These are phyloP conservation scores for Platanthera zijinensis DNA, from an alignment of 106 monocot genomes.

Conservation along the genomic window DNA sequence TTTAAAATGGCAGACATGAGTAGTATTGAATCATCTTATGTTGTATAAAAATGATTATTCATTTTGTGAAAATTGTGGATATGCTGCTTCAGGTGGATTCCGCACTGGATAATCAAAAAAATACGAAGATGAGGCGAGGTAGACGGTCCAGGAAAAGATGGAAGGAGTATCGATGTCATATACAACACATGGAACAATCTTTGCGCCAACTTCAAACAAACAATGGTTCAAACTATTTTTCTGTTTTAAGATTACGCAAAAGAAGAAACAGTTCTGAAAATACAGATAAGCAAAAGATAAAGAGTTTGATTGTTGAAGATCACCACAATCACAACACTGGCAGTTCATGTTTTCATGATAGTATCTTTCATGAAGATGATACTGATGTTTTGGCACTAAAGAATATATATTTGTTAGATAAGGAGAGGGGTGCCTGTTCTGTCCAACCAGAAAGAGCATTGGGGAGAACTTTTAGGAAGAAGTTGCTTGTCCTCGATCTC, in stretches of 20 bases:
- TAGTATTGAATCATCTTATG: slow-evolving; percentile 1
- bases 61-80: not conserved
- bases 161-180: not conserved
- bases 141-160: not conserved
- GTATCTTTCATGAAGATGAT: not conserved
- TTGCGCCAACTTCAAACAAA: not conserved
- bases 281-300: not conserved
- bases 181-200: not conserved
- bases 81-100: slow-evolving; percentile 1
- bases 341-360: not conserved
- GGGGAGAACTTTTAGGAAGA: slow-evolving; percentile 24
- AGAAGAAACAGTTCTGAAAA: not conserved
- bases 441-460: slow-evolving; percentile 7
- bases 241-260: not conserved
- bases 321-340: not conserved
- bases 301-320: not conserved
- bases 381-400: not conserved
- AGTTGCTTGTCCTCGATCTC: slow-evolving; percentile 70
- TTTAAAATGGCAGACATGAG: not conserved
- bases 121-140: not conserved
- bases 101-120: not conserved
- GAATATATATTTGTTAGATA: not conserved
- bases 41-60: not conserved
- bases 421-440: not conserved
- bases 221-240: not conserved